Percentiles rank a stretch among this genome's conserved stretches.
Conservation (phyloP, 257 asterid species). For the Nicotiana noctiflora region DNA sequence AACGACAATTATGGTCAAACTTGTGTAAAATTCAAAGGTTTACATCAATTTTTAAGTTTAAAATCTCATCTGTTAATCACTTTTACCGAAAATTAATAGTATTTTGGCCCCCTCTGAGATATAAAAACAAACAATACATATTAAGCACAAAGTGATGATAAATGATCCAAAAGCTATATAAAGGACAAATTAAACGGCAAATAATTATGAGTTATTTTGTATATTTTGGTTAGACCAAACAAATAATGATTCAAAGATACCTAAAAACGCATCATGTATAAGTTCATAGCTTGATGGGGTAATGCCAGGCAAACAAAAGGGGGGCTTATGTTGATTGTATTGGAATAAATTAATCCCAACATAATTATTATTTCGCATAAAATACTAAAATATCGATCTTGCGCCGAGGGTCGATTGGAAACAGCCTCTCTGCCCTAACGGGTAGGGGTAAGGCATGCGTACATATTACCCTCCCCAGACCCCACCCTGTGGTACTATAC, state of each 20-base stretch:
- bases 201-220: constrained; percentile 10
- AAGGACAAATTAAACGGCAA: constrained; percentile 48
- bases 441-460: too few relatives aligned
- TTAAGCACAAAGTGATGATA: constrained; percentile 30
- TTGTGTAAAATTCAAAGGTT: neutral
- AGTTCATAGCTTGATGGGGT: constrained; percentile 10
- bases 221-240: constrained; percentile 14
- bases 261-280: neutral
- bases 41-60: neutral
- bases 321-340: neutral
- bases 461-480: too few relatives aligned
- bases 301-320: constrained; percentile 8
- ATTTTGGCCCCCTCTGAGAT: constrained; percentile 8
- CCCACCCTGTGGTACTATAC: too few relatives aligned
- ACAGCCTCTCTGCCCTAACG: too few relatives aligned
- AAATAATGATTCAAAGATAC: constrained; percentile 33
- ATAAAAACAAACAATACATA: constrained; percentile 20
- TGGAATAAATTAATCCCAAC: neutral
- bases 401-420: too few relatives aligned
- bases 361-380: neutral
- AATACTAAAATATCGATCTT: too few relatives aligned
- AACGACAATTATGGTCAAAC: neutral
- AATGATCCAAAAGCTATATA: constrained; percentile 40
- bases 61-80: neutral
- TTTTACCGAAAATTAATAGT: neutral